These are phyloP conservation scores for Lecanicillium sp. DNA, from an alignment of 2,329 filamentous ascomycete genomes.

Conservation along the genomic window DNA sequence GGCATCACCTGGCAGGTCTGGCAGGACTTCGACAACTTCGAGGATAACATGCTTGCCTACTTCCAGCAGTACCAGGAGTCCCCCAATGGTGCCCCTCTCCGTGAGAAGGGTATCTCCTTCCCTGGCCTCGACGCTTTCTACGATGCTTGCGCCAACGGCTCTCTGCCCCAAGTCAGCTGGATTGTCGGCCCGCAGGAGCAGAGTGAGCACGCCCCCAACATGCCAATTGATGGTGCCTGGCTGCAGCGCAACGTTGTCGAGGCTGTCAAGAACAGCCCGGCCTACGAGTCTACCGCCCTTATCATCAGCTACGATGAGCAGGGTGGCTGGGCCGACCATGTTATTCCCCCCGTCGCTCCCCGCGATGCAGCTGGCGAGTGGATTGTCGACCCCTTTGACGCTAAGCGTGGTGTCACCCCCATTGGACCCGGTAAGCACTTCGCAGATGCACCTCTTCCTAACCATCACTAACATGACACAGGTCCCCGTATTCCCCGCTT, in stretches of 20 bases:
- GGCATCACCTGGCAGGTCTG: slow-evolving; percentile 45
- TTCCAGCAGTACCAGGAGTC: slow-evolving; percentile 44
- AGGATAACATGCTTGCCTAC: slow-evolving; percentile 48
- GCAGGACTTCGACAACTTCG: slow-evolving; percentile 44
- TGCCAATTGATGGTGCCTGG: slow-evolving; percentile 49
- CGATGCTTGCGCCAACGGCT: slow-evolving; percentile 40
- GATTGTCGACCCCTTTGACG: slow-evolving; percentile 35
- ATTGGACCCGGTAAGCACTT: slow-evolving; percentile 23
- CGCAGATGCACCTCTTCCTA: neutral
- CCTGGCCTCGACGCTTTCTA: slow-evolving; percentile 43
- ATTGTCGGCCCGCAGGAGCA: slow-evolving; percentile 50
- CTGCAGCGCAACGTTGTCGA: slow-evolving; percentile 47
- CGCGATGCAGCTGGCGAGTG: slow-evolving; percentile 44
- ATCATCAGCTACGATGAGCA: slow-evolving; percentile 49
- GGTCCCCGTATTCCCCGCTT: slow-evolving; percentile 44
- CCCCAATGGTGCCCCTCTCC: slow-evolving; percentile 30
- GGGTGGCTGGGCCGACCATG: slow-evolving; percentile 49
- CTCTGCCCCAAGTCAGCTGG: slow-evolving; percentile 44
- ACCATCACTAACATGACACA: slow-evolving; percentile 2
- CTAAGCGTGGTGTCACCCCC: slow-evolving; percentile 27
- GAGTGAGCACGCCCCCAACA: slow-evolving; percentile 47
- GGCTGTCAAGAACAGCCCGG: slow-evolving; percentile 40
- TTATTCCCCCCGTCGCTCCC: slow-evolving; percentile 41
- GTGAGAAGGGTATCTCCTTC: slow-evolving; percentile 39
- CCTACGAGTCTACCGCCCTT: slow-evolving; percentile 42